Conservation (phyloP, 176 grass and related monocot genomes). For the Hsuehochloa calcarea region DNA sequence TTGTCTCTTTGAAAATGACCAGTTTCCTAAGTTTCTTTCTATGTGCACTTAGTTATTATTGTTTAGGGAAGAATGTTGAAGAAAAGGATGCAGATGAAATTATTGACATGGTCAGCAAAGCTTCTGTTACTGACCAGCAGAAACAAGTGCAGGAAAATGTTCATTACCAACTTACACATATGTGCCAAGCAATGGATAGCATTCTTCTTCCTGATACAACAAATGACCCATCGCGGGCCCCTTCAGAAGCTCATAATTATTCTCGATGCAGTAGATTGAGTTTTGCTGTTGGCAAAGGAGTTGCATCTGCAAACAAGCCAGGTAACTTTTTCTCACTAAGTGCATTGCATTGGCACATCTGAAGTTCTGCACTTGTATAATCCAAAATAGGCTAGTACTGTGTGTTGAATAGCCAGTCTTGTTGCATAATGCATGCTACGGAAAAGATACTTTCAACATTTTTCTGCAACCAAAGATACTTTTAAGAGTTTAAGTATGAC, state of each 20-base stretch:
- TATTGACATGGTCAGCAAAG: conserved; percentile 78
- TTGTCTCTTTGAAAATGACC: neutral
- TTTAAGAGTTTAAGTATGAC: neutral
- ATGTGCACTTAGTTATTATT: conserved; percentile 66
- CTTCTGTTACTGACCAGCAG: conserved; percentile 72
- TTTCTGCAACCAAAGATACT: neutral
- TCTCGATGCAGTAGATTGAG: conserved; percentile 60
- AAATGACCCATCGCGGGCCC: conserved; percentile 7
- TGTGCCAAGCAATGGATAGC: conserved; percentile 65
- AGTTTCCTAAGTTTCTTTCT: neutral
- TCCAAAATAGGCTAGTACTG: conserved; percentile 8
- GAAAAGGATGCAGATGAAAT: conserved; percentile 84
- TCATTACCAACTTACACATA: conserved; percentile 67
- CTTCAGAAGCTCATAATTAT: conserved; percentile 40
- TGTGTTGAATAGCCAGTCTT: neutral
- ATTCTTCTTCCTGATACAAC: conserved; percentile 55
- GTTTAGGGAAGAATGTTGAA: conserved; percentile 70
- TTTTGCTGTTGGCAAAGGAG: conserved; percentile 61
- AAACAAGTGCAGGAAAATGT: conserved; percentile 91
- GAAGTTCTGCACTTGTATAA: neutral
- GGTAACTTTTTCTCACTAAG: conserved; percentile 40
- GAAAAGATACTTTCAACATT: neutral
- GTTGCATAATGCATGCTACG: neutral
- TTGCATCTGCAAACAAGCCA: conserved; percentile 43
- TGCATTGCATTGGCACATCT: conserved; percentile 7